Base-by-base conservation (phyloP, 2,329 filamentous ascomycete species). In the Ophiostoma angusticollis region DNA sequence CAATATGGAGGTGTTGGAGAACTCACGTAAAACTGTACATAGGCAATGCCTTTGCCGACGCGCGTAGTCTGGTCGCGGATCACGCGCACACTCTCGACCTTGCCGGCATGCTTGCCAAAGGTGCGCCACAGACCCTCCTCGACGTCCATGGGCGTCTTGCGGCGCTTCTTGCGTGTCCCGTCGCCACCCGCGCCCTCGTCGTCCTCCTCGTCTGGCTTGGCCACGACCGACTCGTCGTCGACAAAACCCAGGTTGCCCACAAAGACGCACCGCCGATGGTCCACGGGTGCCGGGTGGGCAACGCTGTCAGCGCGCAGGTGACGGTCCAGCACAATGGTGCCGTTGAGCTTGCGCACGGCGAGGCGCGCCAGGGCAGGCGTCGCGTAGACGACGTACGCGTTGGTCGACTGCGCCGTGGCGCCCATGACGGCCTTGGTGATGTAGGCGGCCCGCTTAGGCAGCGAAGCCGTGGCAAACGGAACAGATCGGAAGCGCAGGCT, bases 161-260 rank as follows among this genome's bases (percentile, higher is more conserved):
- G 81, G 42, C 75, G 76, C 41, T 54, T 75, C 41, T 52, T 75
- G 22, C 35, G 25, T 9, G 13, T 9, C 23, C 13, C 21, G 42
- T 54, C 54, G 1, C 50, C 52, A 54, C 84, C 83, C 52, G 78
- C 72, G 36, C 76, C 74, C 29, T 72, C 76, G 31, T 79, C 70
- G 36, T 74, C 78, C 29, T 76, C 75, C 24, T 78, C 69, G 35
- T 25, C 14, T 21, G 28, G 24, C 23, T 73, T 74, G 37, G 72
- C 72, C 4, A 42, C n/a, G 36, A 80, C 68, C 28, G 74, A 82
- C 61, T 95, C 87, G 49, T 95, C 85, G 52, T 95, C 89, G 13
- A 98, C 84, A 52, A 98, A 98, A 35, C 85, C 86, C 1, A 98
- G 71, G 54, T 98, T 98, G 33, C 91, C 91, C 19, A 98, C 84